Evolutionary conservation across 768 basidiomycete genomes (phyloP), one percentile per base, ranked within the genome.

Genomic region (Auricularia heimuer): DNA sequence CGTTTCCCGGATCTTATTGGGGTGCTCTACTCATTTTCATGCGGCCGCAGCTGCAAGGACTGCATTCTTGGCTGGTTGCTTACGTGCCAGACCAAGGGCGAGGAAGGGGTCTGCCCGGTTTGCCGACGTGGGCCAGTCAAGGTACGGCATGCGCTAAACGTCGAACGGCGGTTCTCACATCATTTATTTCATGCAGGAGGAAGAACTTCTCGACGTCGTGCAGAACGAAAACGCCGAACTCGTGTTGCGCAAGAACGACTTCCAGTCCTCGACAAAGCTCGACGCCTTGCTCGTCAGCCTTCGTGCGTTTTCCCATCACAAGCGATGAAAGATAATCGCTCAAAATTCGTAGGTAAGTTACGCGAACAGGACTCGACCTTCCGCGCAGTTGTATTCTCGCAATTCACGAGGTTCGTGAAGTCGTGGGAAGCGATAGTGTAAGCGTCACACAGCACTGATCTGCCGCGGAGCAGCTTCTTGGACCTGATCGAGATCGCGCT

Each of bases 181-280:
- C 67, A 71, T 44, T 73, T 72, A 8, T 74, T 75, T 1, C 60
- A 29, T 73, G 24, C 67, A 63, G 24, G 69, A 73, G 42, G 67
- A 68, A 1, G 70, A 75, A 4, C 67, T 78, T 11, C 67, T 65
- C 10, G 67, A 67, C n/a, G 54, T 70, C 24, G 56, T 60, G 56
- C 29, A 60, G 34, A 35, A 60, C 56, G 29, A 60, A 7, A 24
- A 60, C 44, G 76, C 82, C 12, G 76, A 73, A 16, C 78, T 93
- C 34, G 76, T 83, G 14, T 75, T 95, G 56, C 80, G 90, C 11
- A 84, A 86, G 68, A 93, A 93, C 68, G 85, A 95, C 75, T 92
- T 97, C 75, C 82, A 85, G 45, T 89, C 92, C 3, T 94, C 92
- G 8, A 97, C 95, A 0, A 98, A 98, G 75, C 78, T 98, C 3